Evolutionary conservation across 2,329 filamentous ascomycete species (phyloP).

Genomic region (Seiridium unicorne): DNA sequence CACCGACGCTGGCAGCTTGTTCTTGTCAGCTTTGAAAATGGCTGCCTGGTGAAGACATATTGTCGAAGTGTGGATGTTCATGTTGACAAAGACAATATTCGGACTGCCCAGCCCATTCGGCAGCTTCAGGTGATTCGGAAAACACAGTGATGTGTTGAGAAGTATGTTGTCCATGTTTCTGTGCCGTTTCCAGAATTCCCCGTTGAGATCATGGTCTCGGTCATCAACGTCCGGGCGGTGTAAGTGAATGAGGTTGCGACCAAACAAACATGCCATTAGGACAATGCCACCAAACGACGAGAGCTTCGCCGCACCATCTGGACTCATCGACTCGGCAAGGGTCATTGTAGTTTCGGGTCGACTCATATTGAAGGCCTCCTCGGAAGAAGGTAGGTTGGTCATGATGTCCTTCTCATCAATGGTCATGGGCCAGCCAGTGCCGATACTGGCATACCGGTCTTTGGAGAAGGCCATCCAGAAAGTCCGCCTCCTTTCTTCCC

Average conservation of each 20-base stretch:
- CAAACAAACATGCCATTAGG: conserved; percentile 85
- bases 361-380: conserved; percentile 82
- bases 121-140: conserved; percentile 79
- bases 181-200: conserved; percentile 94
- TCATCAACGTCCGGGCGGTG: conserved; percentile 83
- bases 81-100: conserved; percentile 91
- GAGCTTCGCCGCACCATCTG: conserved; percentile 70
- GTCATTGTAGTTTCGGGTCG: conserved; percentile 70
- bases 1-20: conserved; percentile 72
- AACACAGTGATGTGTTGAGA: conserved; percentile 77
- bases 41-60: conserved; percentile 98
- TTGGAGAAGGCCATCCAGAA: conserved; percentile 94
- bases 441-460: conserved; percentile 91
- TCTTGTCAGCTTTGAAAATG: conserved; percentile 94
- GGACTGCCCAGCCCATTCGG: conserved; percentile 73
- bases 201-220: conserved; percentile 82
- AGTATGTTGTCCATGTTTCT: conserved; percentile 86
- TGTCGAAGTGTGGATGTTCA: conserved; percentile 94
- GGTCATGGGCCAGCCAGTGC: conserved; percentile 95
- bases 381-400: conserved; percentile 79
- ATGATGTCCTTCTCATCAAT: conserved; percentile 90
- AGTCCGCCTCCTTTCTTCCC: conserved; percentile 84
- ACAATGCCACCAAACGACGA: conserved; percentile 79
- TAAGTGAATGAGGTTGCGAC: conserved; percentile 85
- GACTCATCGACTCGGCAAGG: conserved; percentile 67